Conservation (phyloP, 495 filamentous ascomycete genomes). For the Aspergillus baeticus region DNA sequence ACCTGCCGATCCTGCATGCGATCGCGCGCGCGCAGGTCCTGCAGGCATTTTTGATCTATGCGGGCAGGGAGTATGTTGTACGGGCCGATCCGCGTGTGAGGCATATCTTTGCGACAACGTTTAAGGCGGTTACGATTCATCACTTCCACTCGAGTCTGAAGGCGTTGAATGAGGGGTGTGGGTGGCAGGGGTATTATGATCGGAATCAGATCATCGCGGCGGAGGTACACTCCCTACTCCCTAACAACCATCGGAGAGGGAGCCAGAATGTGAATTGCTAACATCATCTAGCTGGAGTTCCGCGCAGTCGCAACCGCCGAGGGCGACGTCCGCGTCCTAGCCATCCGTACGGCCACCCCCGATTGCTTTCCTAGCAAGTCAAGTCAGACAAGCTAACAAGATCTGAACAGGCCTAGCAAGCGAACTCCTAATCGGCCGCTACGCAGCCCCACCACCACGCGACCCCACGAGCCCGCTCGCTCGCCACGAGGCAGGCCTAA, state of each 20-base stretch:
- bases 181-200: slow-evolving; percentile 21
- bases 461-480: slow-evolving; percentile 26
- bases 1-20: slow-evolving; percentile 32
- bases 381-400: not conserved
- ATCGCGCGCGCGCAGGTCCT: slow-evolving; percentile 30
- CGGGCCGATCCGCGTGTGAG: slow-evolving; percentile 16
- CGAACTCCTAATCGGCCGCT: slow-evolving; percentile 37
- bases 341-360: slow-evolving; percentile 19
- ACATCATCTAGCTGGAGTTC: slow-evolving; percentile 13
- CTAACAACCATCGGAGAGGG: too few relatives aligned
- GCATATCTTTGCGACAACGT: slow-evolving; percentile 22
- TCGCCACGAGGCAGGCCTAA: slow-evolving; percentile 29
- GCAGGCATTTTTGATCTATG: slow-evolving; percentile 24
- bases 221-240: slow-evolving; percentile 20
- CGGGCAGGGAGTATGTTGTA: slow-evolving; percentile 12
- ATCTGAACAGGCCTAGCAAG: slow-evolving; percentile 27
- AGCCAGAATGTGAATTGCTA: too few relatives aligned
- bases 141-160: slow-evolving; percentile 17
- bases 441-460: slow-evolving; percentile 26
- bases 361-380: too few relatives aligned
- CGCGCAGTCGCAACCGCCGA: slow-evolving; percentile 20
- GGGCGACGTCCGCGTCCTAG: slow-evolving; percentile 26
- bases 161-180: slow-evolving; percentile 23
- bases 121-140: slow-evolving; percentile 30
- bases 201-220: slow-evolving; percentile 21